Percentiles rank a stretch among this genome's conserved stretches.
These are phyloP conservation scores for Diplodia seriata DNA, from an alignment of 2,329 filamentous ascomycete species.

Conservation along the genomic window DNA sequence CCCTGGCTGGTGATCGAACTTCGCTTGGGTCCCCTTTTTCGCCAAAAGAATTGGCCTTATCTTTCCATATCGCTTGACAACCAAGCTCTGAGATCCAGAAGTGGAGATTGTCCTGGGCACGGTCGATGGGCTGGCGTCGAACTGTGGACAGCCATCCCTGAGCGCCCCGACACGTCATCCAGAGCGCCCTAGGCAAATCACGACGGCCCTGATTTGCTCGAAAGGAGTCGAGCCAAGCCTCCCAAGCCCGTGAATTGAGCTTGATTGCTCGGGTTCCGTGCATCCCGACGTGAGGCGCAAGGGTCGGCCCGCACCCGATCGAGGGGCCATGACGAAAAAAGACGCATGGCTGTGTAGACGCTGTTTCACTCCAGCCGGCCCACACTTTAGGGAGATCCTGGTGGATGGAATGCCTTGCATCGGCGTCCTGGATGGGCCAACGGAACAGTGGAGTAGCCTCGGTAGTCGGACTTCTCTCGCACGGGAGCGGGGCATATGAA, in stretches of 20 bases:
- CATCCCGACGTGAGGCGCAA: slow-evolving; percentile 25
- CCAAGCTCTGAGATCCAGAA: background rate
- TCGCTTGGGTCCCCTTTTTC: slow-evolving; percentile 12
- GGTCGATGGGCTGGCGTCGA: background rate
- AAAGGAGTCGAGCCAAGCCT: background rate
- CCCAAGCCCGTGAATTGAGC: slow-evolving; percentile 11
- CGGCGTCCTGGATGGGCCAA: slow-evolving; percentile 1
- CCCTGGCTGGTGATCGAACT: slow-evolving; percentile 8
- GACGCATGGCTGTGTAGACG: slow-evolving; percentile 7
- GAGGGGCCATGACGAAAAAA: slow-evolving; percentile 14
- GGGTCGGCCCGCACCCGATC: slow-evolving; percentile 26
- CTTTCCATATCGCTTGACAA: background rate
- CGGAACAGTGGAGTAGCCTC: slow-evolving; percentile 24
- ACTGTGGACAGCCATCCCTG: background rate
- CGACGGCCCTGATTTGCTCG: background rate
- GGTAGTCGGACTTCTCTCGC: slow-evolving; percentile 25
- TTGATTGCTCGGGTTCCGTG: slow-evolving; percentile 1
- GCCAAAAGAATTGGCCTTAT: background rate
- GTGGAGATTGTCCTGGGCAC: background rate
- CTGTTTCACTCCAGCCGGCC: background rate
- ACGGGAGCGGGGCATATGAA: slow-evolving; percentile 3
- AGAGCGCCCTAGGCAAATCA: background rate
- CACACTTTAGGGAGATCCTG: slow-evolving; percentile 1
- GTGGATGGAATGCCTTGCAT: background rate
- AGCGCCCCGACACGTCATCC: slow-evolving; percentile 12